Percentiles rank a stretch among this genome's conserved stretches.
Evolutionary conservation across 768 basidiomycete genomes (phyloP).

Genomic region (Mrakia frigida): DNA sequence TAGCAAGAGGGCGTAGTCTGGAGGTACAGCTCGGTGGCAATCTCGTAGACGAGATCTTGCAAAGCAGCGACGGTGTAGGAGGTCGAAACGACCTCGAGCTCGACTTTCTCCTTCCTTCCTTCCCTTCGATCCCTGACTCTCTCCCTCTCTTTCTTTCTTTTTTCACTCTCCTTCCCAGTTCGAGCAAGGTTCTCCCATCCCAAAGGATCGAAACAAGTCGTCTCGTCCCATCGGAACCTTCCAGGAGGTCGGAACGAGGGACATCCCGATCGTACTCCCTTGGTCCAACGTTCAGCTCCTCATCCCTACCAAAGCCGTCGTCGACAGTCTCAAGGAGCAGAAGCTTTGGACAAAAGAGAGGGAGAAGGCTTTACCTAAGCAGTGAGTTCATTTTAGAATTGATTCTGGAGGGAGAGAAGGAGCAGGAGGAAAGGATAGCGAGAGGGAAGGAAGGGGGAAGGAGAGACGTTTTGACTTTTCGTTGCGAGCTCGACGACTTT

Average conservation of each 20-base stretch:
- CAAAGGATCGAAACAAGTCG: background rate
- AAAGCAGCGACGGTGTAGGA: too few relatives aligned
- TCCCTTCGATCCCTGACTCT: background rate
- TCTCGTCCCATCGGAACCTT: background rate
- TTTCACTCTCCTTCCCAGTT: background rate
- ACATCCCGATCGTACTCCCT: background rate
- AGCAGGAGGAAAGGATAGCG: background rate
- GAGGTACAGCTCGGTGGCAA: too few relatives aligned
- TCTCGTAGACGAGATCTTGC: too few relatives aligned
- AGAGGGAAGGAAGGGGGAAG: background rate
- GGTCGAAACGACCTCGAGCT: too few relatives aligned
- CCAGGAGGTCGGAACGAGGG: background rate
- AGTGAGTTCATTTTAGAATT: background rate
- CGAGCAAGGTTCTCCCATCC: too few relatives aligned
- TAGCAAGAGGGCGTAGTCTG: too few relatives aligned
- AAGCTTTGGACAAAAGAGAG: background rate
- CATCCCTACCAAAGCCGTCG: background rate
- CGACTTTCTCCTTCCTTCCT: background rate
- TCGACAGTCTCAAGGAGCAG: background rate
- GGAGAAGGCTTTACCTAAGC: background rate
- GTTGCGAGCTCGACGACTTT: background rate
- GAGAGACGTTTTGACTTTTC: background rate
- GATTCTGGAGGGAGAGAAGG: background rate
- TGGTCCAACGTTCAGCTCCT: conserved; percentile 1
- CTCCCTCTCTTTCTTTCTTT: background rate